phyloP scores from a whole-genome alignment of 2,329 filamentous ascomycete genomes.

The Epichloe festucae region DNA sequence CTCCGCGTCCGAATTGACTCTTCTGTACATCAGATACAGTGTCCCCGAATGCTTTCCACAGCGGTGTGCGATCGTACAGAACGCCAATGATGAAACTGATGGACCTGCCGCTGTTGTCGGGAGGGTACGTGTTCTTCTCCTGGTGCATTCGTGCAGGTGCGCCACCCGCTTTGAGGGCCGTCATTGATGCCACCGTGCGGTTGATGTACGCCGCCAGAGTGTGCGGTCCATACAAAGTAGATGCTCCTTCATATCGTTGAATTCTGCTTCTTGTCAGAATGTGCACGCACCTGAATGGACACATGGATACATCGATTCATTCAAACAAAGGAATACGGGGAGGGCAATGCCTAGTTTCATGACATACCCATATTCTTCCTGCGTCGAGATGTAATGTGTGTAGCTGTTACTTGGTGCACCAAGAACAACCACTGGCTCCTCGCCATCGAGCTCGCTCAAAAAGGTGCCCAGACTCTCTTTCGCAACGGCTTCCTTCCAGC shows the following conservation, averaged over 20 bases:
- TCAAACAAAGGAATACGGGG: background rate
- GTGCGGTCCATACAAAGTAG: constrained; percentile 73
- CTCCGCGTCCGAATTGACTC: constrained; percentile 39
- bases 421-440: constrained; percentile 59
- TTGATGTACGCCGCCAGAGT: constrained; percentile 82
- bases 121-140: constrained; percentile 47
- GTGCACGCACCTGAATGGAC: background rate
- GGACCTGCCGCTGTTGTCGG: constrained; percentile 63
- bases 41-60: constrained; percentile 58
- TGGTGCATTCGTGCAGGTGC: constrained; percentile 14
- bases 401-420: constrained; percentile 85
- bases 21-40: constrained; percentile 40
- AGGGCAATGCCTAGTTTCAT: too few species aligned
- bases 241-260: constrained; percentile 84
- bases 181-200: constrained; percentile 56
- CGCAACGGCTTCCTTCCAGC: constrained; percentile 64
- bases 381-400: constrained; percentile 62
- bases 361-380: constrained; percentile 43
- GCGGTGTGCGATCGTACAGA: constrained; percentile 52
- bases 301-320: too few species aligned
- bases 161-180: constrained; percentile 44
- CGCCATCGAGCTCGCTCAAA: constrained; percentile 23
- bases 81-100: constrained; percentile 71
- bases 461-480: constrained; percentile 32
- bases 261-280: constrained; percentile 27